Evolutionary conservation across 352 stramenopile genomes (phyloP).

Genomic region (Globisporangium barbulae): DNA sequence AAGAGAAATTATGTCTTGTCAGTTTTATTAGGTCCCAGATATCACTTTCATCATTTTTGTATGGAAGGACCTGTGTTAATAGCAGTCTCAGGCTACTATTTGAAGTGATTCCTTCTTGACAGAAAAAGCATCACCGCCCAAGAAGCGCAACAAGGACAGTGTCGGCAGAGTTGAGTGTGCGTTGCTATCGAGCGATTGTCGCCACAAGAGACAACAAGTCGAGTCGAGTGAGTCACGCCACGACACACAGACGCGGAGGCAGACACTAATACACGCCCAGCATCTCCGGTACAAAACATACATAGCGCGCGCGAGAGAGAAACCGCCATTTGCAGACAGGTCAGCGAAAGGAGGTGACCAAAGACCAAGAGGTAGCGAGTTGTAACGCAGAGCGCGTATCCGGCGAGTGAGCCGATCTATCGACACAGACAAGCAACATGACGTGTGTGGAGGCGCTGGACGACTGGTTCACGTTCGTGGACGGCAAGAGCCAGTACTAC

Average conservation of each 20-base stretch:
- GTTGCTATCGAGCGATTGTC: neutral
- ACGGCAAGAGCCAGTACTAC: slow-evolving; percentile 61
- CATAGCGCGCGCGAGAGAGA: slow-evolving; percentile 2
- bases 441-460: slow-evolving; percentile 39
- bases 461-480: slow-evolving; percentile 65
- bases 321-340: neutral
- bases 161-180: neutral
- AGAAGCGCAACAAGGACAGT: neutral
- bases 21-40: no score
- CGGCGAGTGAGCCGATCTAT: neutral
- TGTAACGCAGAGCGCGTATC: neutral
- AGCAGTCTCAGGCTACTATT: no score
- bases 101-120: neutral
- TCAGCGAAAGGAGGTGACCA: neutral
- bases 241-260: neutral
- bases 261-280: neutral
- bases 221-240: neutral
- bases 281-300: neutral
- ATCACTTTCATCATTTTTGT: no score
- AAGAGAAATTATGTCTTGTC: no score
- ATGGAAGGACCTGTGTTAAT: no score
- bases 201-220: neutral
- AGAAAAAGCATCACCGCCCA: neutral
- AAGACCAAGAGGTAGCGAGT: neutral
- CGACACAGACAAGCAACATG: slow-evolving; percentile 7